Base-by-base conservation (phyloP, 495 filamentous ascomycete genomes). In the Copromyces sp. region DNA sequence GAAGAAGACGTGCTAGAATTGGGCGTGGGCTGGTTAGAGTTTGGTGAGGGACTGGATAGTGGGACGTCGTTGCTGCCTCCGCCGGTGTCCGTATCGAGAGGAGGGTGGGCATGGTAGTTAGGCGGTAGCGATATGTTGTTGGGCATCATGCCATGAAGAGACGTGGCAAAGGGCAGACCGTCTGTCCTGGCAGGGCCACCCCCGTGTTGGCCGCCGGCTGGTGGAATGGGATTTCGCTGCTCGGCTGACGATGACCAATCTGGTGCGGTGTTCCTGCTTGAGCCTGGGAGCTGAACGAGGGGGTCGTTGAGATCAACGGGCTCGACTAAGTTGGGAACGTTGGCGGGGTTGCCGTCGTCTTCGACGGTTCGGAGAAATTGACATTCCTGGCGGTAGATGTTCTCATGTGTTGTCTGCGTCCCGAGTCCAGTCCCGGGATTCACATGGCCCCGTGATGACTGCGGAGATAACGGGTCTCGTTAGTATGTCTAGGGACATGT, bases 1-100 rank as follows among this genome's bases (percentile, higher is more conserved):
- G 84, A 86, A 16, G 81, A 65, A 2, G 24, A 80, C 7, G 76
- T 83, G 75, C 83, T 84, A n/a, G 87, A 86, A 72, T 84, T 88
- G 7, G 86, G 87, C 24, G 86, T 88, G 6, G 80, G 84, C 45
- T 84, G 78, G 69, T 83, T 84, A 0, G 85, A 87, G 32, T 32
- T 17, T 78, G 78, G 20, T 76, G 81, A 38, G 73, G 81, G n/a
- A 77, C 79, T 4, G 82, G 80, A 0, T 83, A 84, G 39, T 71
- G 77, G 42, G 70, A 77, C 1, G 81, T 82, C 29, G n/a, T 83
- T 82, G 77, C 85, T 83, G 72, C 72, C 73, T 61, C 68, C 76
- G 39, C 70, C 69, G 0, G 74, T 70, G 68, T 77, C 75, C 65
- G 79, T 61, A 9, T 78, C 73, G 53, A 39, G 41, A 37, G 74